Base-by-base conservation (phyloP, 1,139 yeast genomes). In the Candida neerlandica region DNA sequence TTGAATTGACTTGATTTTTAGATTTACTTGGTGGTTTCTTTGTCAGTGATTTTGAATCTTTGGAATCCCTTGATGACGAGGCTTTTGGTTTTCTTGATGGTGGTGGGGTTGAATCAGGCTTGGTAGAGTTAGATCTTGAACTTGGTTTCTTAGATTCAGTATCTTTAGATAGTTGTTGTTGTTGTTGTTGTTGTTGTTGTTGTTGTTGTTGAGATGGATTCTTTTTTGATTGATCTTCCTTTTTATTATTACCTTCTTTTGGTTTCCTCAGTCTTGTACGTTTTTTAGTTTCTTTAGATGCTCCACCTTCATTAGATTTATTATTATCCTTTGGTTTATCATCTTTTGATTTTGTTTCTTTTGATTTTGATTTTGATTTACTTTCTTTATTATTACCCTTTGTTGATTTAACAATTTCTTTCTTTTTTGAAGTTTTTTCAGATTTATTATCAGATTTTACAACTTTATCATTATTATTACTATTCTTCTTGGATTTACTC, bases 381-480 rank as follows among this genome's bases (percentile, higher is more conserved):
- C 12, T 19, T 6, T 37, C 44, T 27, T 32, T 40, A 15, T 15
- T 19, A 27, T 37, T 27, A 14, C 34, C 41, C 19, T 38, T 42
- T 11, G 42, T 6, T 10, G 10, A 10, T 23, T 23, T 23, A 7
- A 23, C 2, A 23, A 23, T 23, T 2, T 15, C 23, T 16, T 42
- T 40, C 44, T 37, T 37, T 26, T 18, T 34, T 15, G 42, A 32
- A 26, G 33, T 1, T 15, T 23, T 44, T 46, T 33, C 41, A 16
- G 23, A 2, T 14, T 35, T 41, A 14, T 27, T 12, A n/a, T 23
- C 27, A 9, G 27, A 16, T 34, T 29, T 33, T 7, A 23, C 14
- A 11, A n/a, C 44, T 27, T 21, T 26, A 29, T 48, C 14, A n/a
- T 14, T 47, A 27, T 23, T 32, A 29, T 45, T 45, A 9, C 11